These are phyloP conservation scores for Penicillium bialowiezense DNA, from an alignment of 495 filamentous ascomycete species.

Conservation along the genomic window DNA sequence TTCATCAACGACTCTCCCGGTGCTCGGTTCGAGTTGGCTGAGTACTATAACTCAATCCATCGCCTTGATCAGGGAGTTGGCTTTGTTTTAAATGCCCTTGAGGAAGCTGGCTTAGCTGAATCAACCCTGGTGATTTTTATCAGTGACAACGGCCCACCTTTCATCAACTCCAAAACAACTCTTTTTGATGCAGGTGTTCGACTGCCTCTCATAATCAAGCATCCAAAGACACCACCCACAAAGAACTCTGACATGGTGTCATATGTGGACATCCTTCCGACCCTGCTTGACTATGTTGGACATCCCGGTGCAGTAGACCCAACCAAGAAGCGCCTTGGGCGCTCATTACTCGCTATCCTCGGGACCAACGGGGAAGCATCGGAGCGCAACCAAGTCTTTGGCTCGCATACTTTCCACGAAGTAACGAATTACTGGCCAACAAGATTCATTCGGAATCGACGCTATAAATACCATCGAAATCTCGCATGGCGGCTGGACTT, in stretches of 20 bases:
- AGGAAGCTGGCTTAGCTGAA: slow-evolving; percentile 24
- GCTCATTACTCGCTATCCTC: slow-evolving; percentile 39
- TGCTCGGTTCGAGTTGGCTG: slow-evolving; percentile 34
- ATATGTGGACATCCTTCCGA: slow-evolving; percentile 44
- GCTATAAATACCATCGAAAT: slow-evolving; percentile 49
- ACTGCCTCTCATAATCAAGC: slow-evolving; percentile 38
- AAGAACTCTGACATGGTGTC: slow-evolving; percentile 43
- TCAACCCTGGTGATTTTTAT: slow-evolving; percentile 42
- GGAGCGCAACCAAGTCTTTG: slow-evolving; percentile 30
- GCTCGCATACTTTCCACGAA: slow-evolving; percentile 50
- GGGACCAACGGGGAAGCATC: slow-evolving; percentile 16
- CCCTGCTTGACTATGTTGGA: slow-evolving; percentile 38
- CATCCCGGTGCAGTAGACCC: slow-evolving; percentile 5
- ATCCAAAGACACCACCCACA: slow-evolving; percentile 18
- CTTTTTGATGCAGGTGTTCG: slow-evolving; percentile 44
- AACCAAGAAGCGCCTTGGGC: slow-evolving; percentile 15
- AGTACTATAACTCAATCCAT: slow-evolving; percentile 42
- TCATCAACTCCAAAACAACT: slow-evolving; percentile 49
- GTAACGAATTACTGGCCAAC: slow-evolving; percentile 48
- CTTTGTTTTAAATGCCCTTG: slow-evolving; percentile 33
- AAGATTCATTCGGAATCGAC: slow-evolving; percentile 35
- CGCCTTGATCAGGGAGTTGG: slow-evolving; percentile 42
- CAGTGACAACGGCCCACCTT: slow-evolving; percentile 48
- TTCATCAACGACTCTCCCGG: slow-evolving; percentile 38
- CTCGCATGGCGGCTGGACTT: slow-evolving; percentile 45